Base-by-base conservation (phyloP, 805 yeast genomes). In the Cyberlindnera veronae region DNA sequence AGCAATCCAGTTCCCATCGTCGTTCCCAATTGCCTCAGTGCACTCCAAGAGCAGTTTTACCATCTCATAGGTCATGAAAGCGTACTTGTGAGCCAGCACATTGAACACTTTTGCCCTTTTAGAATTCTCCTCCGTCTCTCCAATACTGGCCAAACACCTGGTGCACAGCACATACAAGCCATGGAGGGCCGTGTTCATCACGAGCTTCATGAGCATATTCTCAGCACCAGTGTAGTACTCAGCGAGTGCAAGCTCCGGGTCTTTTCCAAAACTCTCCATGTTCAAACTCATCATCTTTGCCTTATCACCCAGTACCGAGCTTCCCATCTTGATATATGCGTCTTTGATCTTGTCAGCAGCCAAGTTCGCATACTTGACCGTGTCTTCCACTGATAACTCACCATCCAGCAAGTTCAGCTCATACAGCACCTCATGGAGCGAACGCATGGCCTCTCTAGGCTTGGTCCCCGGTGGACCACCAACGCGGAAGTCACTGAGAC, bases 351-450 rank as follows among this genome's bases (percentile, higher is more conserved):
- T 32, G 13, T 13, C 5, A 6, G 20, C n/a, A 13, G 12, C 32
- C 18, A 20, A 14, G 7, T 15, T 17, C 7, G 28, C 7, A 13
- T 17, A 28, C 4, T 36, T 24, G 12, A 41, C 13, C 38, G 30
- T 36, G 5, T 14, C 32, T 12, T 36, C 38, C 6, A 34, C 11
- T 5, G 30, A 9, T 13, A 36, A n/a, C 17, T 36, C 41, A 6
- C 39, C 36, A 28, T 41, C 44, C 16, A 41, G 21, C 10, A 23
- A n/a, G 6, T 28, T 24, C 15, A 41, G 11, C n/a, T 18, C 34
- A 5, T 29, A 11, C 12, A 41, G 15, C 13, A 17, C 36, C 13
- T 36, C 32, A 29, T 41, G 44, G 12, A 26, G 13, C 13, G 21
- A 20, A 9, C 29, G n/a, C 10, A 41, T 4, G 1, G 35, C 39